These are phyloP conservation scores for Geum urbanum DNA, from an alignment of 306 rosid species.

Conservation along the genomic window DNA sequence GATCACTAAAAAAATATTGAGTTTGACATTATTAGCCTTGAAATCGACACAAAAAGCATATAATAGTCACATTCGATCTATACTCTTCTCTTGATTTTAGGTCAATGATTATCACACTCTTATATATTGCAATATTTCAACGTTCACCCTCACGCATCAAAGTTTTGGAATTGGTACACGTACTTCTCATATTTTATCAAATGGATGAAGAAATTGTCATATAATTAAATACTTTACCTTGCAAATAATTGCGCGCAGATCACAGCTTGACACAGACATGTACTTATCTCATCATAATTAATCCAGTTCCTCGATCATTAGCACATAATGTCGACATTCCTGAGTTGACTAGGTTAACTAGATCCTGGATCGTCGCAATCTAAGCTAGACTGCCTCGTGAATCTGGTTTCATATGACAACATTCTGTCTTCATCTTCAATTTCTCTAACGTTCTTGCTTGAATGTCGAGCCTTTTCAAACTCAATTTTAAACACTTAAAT, in stretches of 20 bases:
- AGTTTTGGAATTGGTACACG: accelerated
- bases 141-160: too few relatives aligned
- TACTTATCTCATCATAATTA: not conserved
- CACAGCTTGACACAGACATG: not conserved
- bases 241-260: too few relatives aligned
- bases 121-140: too few relatives aligned
- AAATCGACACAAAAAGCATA: too few relatives aligned
- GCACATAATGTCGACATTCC: constrained; percentile 53
- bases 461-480: not conserved
- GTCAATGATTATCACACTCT: too few relatives aligned
- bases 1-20: too few relatives aligned
- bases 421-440: constrained; percentile 36
- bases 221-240: too few relatives aligned
- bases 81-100: too few relatives aligned
- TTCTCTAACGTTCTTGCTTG: not conserved
- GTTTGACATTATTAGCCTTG: too few relatives aligned
- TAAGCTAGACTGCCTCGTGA: not conserved
- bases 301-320: not conserved
- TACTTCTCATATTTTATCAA: too few relatives aligned
- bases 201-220: too few relatives aligned
- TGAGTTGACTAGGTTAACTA: not conserved
- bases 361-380: not conserved
- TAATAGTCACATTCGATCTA: too few relatives aligned
- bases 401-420: constrained; percentile 48
- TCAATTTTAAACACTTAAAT: not conserved